Conservation (phyloP, 2,329 filamentous ascomycete genomes). For the Sclerotinia trifoliorum region DNA sequence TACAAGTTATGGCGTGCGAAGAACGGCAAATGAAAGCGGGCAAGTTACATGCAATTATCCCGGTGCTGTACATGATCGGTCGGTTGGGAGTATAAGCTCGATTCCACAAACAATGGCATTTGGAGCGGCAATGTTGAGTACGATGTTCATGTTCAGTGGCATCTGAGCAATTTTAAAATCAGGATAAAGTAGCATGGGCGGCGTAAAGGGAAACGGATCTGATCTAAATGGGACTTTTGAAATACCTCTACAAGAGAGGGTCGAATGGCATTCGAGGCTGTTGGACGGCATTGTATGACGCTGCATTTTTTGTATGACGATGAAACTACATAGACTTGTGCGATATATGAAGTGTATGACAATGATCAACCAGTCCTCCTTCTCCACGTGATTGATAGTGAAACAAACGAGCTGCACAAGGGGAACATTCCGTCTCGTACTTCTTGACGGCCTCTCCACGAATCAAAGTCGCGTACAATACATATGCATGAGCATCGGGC, state of each 20-base stretch:
- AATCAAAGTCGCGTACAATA: not conserved
- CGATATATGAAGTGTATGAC: conserved; percentile 19
- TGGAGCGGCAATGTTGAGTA: conserved; percentile 25
- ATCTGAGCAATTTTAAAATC: conserved; percentile 19
- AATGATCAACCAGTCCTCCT: not conserved
- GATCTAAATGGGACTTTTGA: conserved; percentile 21
- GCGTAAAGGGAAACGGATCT: conserved; percentile 27
- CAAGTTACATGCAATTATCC: conserved; percentile 58
- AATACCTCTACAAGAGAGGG: conserved; percentile 15
- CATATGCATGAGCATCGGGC: not conserved
- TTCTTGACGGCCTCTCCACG: not conserved
- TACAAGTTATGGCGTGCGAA: conserved; percentile 47
- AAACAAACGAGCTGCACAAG: conserved; percentile 9
- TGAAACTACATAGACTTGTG: conserved; percentile 21
- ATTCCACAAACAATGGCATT: conserved; percentile 25
- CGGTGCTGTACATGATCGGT: conserved; percentile 55
- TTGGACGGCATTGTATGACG: conserved; percentile 8
- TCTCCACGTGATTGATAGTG: not conserved
- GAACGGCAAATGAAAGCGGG: conserved; percentile 32
- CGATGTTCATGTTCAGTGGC: conserved; percentile 31
- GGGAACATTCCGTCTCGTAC: not conserved
- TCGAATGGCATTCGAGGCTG: conserved; percentile 16
- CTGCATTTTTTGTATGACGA: conserved; percentile 24
- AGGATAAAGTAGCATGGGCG: conserved; percentile 30
- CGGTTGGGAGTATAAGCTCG: conserved; percentile 56